These are phyloP conservation scores for Ormosia semicastrata DNA, from an alignment of 306 rosid genomes.

Conservation along the genomic window DNA sequence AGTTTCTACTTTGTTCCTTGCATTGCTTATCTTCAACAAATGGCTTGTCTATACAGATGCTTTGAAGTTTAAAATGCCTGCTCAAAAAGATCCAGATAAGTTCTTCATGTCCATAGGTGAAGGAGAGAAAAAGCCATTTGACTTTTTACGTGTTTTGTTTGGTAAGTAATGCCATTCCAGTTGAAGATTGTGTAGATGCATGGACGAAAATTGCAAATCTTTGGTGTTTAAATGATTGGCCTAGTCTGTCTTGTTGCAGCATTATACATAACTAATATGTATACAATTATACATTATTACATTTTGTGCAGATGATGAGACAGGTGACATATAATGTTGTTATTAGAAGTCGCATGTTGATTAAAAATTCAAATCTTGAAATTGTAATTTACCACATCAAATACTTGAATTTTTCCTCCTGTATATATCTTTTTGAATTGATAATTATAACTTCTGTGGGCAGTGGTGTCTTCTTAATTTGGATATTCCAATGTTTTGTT, in stretches of 20 bases:
- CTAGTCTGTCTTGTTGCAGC: not conserved
- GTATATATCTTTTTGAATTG: not conserved
- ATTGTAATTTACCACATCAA: not conserved
- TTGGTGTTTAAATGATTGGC: not conserved
- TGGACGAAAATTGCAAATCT: not conserved
- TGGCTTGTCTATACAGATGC: slow-evolving; percentile 39
- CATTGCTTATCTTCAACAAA: slow-evolving; percentile 9
- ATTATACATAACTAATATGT: not conserved
- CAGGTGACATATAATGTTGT: not conserved
- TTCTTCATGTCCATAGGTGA: slow-evolving; percentile 36
- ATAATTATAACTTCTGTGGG: not conserved
- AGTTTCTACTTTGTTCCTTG: not conserved
- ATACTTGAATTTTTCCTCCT: not conserved
- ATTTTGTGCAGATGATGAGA: not conserved
- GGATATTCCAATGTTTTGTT: slow-evolving; percentile 14
- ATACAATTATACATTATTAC: not conserved
- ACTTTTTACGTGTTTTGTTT: slow-evolving; percentile 38
- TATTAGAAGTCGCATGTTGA: not conserved
- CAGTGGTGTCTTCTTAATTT: slow-evolving; percentile 17
- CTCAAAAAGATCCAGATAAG: slow-evolving; percentile 37
- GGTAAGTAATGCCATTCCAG: slow-evolving; percentile 25
- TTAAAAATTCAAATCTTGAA: not conserved
- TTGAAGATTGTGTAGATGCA: not conserved
- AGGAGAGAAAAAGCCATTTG: slow-evolving; percentile 45
- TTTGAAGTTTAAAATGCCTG: slow-evolving; percentile 32